Evolutionary conservation across 2,329 filamentous ascomycete species (phyloP).

Genomic region (Penicillium sp.): DNA sequence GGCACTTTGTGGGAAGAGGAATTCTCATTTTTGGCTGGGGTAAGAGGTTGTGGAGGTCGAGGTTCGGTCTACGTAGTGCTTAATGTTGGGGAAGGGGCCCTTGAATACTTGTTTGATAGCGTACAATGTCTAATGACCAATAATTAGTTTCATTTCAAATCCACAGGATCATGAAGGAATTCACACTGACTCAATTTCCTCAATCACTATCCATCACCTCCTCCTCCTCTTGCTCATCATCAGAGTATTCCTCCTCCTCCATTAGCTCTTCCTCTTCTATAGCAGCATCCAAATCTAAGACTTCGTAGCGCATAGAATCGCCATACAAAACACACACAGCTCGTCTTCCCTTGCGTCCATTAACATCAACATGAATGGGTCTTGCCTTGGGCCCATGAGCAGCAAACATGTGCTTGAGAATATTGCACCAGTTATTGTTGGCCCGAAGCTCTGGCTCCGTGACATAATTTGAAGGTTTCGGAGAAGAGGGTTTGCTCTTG

Average conservation of each 20-base stretch:
- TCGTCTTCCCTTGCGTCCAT: constrained; percentile 56
- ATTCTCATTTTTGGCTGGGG: constrained; percentile 22
- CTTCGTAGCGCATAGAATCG: constrained; percentile 55
- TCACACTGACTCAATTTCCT: not conserved
- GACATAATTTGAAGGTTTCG: constrained; percentile 13
- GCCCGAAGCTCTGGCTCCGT: constrained; percentile 24
- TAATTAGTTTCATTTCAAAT: no score
- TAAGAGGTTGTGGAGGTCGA: constrained; percentile 16
- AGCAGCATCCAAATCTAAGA: constrained; percentile 57
- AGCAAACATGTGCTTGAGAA: constrained; percentile 52
- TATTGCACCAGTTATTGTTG: constrained; percentile 15
- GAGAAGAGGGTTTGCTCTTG: constrained; percentile 8
- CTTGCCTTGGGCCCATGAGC: constrained; percentile 45
- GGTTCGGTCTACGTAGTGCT: not conserved
- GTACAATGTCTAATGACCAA: no score
- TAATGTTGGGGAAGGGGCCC: not conserved
- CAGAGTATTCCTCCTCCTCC: constrained; percentile 31
- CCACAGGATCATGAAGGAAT: not conserved
- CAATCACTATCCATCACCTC: not conserved
- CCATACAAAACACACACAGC: constrained; percentile 58
- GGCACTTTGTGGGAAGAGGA: constrained; percentile 22
- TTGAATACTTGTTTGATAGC: no score
- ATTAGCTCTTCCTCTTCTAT: constrained; percentile 34
- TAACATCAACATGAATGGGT: constrained; percentile 55
- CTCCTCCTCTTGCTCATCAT: constrained; percentile 15